These are phyloP conservation scores for Arabidopsis suecica DNA, from an alignment of 345 rosid species.

Conservation along the genomic window DNA sequence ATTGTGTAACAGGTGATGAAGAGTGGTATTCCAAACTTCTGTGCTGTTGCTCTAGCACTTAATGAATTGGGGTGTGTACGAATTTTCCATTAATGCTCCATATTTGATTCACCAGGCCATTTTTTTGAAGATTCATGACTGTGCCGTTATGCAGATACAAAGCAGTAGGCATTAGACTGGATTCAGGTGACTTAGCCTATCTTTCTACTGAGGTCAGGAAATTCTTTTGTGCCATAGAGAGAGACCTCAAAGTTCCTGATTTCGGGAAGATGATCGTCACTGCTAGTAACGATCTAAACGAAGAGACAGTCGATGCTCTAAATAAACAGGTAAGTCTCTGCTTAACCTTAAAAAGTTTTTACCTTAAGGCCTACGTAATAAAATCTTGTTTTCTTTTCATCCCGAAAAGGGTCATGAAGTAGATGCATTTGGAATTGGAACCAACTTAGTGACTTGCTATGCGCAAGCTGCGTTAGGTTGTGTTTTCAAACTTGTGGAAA, in stretches of 20 bases:
- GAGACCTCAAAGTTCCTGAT: constrained; percentile 64
- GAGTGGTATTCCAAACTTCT: constrained; percentile 92
- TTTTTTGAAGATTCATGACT: constrained; percentile 9
- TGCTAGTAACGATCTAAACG: constrained; percentile 95
- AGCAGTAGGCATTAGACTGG: constrained; percentile 89
- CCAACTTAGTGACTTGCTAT: constrained; percentile 91
- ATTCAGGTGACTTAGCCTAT: constrained; percentile 96
- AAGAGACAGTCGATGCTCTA: constrained; percentile 93
- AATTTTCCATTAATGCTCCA: background rate
- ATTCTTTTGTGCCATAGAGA: constrained; percentile 69
- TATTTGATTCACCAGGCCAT: background rate
- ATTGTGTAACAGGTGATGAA: constrained; percentile 66
- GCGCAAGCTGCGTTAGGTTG: constrained; percentile 96
- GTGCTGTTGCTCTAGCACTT: constrained; percentile 93
- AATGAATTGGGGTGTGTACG: constrained; percentile 73
- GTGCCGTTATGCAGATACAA: constrained; percentile 63
- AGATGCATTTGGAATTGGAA: constrained; percentile 92
- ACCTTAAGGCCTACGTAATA: background rate
- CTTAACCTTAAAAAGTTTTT: background rate
- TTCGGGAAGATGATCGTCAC: constrained; percentile 82
- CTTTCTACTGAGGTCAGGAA: constrained; percentile 78
- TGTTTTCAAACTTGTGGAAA: constrained; percentile 98
- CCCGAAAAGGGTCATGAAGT: constrained; percentile 82
- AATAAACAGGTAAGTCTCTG: constrained; percentile 76
- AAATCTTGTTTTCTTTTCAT: background rate